Evolutionary conservation across 106 monocot species (phyloP).

Genomic region (Dendrobium huoshanense): DNA sequence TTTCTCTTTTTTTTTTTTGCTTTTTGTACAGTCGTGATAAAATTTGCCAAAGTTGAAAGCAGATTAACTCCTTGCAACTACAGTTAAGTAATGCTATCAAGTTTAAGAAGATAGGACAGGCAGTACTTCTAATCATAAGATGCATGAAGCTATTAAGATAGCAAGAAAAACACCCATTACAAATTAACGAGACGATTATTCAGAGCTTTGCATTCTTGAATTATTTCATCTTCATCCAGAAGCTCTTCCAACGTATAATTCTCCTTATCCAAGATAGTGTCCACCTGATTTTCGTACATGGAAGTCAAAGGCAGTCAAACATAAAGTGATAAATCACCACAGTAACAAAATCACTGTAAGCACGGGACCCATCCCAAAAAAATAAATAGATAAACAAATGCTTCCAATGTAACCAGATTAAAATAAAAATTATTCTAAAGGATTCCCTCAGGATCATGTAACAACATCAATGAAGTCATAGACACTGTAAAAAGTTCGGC

Average conservation of each 20-base stretch:
- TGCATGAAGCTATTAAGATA: background rate
- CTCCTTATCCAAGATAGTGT: slow-evolving; percentile 40
- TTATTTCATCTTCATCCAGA: slow-evolving; percentile 49
- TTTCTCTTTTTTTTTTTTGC: background rate
- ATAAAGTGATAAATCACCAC: background rate
- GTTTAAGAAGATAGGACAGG: background rate
- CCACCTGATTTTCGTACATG: slow-evolving; percentile 31
- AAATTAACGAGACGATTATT: slow-evolving; percentile 41
- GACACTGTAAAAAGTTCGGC: too few relatives aligned
- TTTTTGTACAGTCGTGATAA: background rate
- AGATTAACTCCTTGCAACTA: background rate
- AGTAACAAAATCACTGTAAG: background rate
- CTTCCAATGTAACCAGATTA: background rate
- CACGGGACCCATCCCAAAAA: background rate
- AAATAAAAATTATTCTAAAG: background rate
- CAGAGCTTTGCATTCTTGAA: slow-evolving; percentile 52
- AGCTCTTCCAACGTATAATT: slow-evolving; percentile 43
- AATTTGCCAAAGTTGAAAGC: background rate
- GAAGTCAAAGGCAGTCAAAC: background rate
- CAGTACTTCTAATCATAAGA: background rate
- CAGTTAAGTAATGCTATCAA: background rate
- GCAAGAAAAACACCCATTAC: slow-evolving; percentile 13
- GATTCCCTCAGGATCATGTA: too few relatives aligned
- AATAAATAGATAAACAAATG: background rate
- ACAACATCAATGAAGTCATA: too few relatives aligned